Base-by-base conservation (phyloP, 371 early-diverging fungal species). In the Mucor indicus region DNA sequence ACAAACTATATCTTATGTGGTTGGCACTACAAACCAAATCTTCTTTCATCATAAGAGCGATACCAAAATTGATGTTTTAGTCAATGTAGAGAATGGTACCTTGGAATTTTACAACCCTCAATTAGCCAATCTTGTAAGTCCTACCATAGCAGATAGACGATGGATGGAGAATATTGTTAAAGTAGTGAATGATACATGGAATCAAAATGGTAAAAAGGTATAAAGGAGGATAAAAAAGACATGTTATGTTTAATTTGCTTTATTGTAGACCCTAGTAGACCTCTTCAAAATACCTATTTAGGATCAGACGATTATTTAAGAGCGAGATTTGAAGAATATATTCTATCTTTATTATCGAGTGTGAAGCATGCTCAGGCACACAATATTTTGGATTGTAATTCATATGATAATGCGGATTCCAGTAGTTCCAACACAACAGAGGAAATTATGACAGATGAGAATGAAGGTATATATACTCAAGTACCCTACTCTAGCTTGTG, bases 281-380 rank as follows among this genome's bases (percentile, higher is more conserved):
- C 69, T 38, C 58, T 69, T 48, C 83, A 55, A 56, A 82, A 76
- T 35, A 70, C 72, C 17, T 89, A 82, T 45, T 73, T 77, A 24
- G 92, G 90, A 21, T 83, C 85, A n/a, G 90, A 92, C 44, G 89
- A 89, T 42, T 86, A 88, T 49, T 70, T 92, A 17, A 77, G 92
- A 23, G 72, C 84, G 10, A 77, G 84, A 32, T 89, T 92, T 52
- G 91, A 92, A 62, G 72, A 76, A 44, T 92, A 92, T 50, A 64
- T 89, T 5, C 50, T 84, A 30, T 77, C 86, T 0, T 48, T 90
- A 13, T 62, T 90, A 33, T 81, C 85, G 1, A 86, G 86, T 16
- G 78, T 86, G 31, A 85, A 85, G 44, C 72, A 80, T 55, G 78
- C 81, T 1, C 79, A 81, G 38, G 69, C 63, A 27, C 64, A 74